Percentiles rank a stretch among this genome's conserved stretches.
phyloP scores from a whole-genome alignment of 805 yeast genomes.

The Saccharomyces mikatae region DNA sequence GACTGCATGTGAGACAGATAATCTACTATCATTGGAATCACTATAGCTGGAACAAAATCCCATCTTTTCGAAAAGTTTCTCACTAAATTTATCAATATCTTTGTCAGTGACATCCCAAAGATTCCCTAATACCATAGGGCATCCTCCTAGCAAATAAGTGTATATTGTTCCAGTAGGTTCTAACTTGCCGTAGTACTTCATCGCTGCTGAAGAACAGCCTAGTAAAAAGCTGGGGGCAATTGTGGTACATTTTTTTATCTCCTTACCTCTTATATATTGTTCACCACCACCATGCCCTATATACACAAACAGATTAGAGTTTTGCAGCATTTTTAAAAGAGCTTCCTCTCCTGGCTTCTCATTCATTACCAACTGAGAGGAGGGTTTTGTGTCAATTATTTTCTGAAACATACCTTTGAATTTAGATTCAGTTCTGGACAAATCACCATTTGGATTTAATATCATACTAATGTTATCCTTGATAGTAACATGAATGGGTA shows the following conservation, averaged over 20 bases:
- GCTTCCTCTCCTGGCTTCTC: conserved; percentile 49
- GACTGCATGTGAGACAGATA: conserved; percentile 49
- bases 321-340: conserved; percentile 37
- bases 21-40: conserved; percentile 15
- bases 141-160: conserved; percentile 70
- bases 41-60: conserved; percentile 39
- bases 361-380: conserved; percentile 52
- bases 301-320: conserved; percentile 53
- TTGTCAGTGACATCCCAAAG: conserved; percentile 97
- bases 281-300: conserved; percentile 98
- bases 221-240: conserved; percentile 60
- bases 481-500: conserved; percentile 15
- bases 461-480: conserved; percentile 46
- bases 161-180: conserved; percentile 72
- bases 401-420: conserved; percentile 40
- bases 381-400: conserved; percentile 16
- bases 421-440: conserved; percentile 53
- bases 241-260: conserved; percentile 36
- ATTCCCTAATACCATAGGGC: conserved; percentile 76
- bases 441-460: conserved; percentile 77
- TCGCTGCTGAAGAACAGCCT: conserved; percentile 85
- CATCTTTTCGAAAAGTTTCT: conserved; percentile 54
- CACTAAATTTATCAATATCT: conserved; percentile 77
- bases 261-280: conserved; percentile 54
- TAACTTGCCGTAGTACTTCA: conserved; percentile 48